phyloP scores from a whole-genome alignment of 1,284 basidiomycete genomes.

The Heterobasidion irregulare region DNA sequence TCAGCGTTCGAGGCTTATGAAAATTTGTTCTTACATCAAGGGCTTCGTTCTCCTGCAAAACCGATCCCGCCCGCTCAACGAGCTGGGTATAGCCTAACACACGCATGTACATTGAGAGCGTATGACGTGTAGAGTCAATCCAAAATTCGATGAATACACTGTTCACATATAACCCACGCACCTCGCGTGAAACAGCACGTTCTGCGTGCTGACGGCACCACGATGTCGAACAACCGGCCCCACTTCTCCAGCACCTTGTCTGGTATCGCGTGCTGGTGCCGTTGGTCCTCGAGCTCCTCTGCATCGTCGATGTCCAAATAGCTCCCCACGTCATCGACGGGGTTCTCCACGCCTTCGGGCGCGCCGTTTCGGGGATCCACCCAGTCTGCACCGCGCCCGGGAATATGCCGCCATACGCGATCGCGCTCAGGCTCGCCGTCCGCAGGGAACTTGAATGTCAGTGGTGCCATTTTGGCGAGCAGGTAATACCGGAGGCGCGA shows the following conservation, averaged over 20 bases:
- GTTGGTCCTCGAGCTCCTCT: neutral
- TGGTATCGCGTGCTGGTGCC: conserved; percentile 32
- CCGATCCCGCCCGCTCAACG: conserved; percentile 67
- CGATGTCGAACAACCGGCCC: conserved; percentile 73
- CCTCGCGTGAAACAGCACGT: conserved; percentile 77
- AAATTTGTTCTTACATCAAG: conserved; percentile 44
- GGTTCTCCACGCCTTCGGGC: conserved; percentile 1
- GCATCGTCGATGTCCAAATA: conserved; percentile 39
- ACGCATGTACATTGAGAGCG: neutral
- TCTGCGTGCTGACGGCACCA: conserved; percentile 48
- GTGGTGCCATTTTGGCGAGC: conserved; percentile 46
- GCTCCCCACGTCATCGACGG: conserved; percentile 25
- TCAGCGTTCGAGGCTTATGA: neutral
- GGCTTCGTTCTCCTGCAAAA: conserved; percentile 59
- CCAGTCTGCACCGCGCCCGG: conserved; percentile 35
- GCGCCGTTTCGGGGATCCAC: conserved; percentile 19
- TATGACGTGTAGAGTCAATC: neutral
- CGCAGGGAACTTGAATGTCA: conserved; percentile 21
- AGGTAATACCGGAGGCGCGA: conserved; percentile 72
- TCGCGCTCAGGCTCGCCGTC: conserved; percentile 4
- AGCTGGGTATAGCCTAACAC: conserved; percentile 61
- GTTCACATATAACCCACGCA: conserved; percentile 15
- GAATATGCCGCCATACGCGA: conserved; percentile 41
- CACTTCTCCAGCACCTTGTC: conserved; percentile 63
- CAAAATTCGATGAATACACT: neutral